Conservation (phyloP, 225 moss, liverwort and hornwort species). For the Thuidium tamariscinum region DNA sequence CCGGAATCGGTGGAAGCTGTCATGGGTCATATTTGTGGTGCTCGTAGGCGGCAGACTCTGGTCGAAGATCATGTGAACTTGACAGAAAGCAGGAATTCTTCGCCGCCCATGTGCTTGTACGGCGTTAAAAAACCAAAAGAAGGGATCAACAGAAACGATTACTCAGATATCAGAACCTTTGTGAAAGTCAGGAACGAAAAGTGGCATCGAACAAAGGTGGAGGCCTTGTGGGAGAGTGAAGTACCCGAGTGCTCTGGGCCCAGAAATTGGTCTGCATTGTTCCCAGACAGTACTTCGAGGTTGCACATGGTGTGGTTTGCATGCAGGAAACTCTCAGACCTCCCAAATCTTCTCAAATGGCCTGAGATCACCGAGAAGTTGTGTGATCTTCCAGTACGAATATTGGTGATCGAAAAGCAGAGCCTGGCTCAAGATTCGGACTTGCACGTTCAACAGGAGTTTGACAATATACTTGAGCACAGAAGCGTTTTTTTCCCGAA, state of each 20-base stretch:
- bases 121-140: background rate
- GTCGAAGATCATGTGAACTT: background rate
- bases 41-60: background rate
- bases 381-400: background rate
- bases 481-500: background rate
- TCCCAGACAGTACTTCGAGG: background rate
- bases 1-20: background rate
- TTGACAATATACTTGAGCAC: background rate
- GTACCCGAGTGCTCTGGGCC: background rate
- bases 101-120: background rate
- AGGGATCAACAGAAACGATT: background rate
- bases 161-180: background rate
- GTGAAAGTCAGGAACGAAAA: background rate
- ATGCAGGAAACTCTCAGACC: background rate
- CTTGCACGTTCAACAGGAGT: background rate
- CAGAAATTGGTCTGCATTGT: background rate
- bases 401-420: background rate
- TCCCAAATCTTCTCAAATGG: background rate
- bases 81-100: background rate
- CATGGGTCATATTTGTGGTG: background rate
- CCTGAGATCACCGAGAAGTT: background rate
- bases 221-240: background rate
- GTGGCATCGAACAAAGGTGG: background rate
- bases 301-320: background rate
- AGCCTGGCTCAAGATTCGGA: background rate